Conservation (phyloP, 2,329 filamentous ascomycete species). For the Stemphylium lycopersici region DNA sequence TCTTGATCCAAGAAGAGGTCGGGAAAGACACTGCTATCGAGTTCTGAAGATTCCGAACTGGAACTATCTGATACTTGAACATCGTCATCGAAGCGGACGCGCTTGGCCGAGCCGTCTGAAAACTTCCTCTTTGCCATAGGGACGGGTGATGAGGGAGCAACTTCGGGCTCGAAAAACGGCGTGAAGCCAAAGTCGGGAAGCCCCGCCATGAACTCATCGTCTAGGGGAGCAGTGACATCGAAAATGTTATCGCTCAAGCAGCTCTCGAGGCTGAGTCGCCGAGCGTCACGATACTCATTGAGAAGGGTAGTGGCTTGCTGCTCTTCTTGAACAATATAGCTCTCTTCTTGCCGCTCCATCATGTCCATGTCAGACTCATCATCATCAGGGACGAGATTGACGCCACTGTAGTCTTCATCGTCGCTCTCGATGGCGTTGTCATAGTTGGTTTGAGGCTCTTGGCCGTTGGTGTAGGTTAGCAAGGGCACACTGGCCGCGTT, state of each 20-base stretch:
- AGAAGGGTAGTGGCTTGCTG: slow-evolving; percentile 38
- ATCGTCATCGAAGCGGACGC: slow-evolving; percentile 74
- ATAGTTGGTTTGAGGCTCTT: slow-evolving; percentile 24
- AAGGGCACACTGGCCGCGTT: slow-evolving; percentile 42
- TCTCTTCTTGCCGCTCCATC: slow-evolving; percentile 78
- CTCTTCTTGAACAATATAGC: slow-evolving; percentile 65
- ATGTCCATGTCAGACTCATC: slow-evolving; percentile 80
- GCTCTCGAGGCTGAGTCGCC: slow-evolving; percentile 44
- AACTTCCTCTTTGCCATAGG: slow-evolving; percentile 43
- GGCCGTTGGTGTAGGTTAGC: slow-evolving; percentile 43
- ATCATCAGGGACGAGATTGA: slow-evolving; percentile 77
- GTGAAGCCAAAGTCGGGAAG: slow-evolving; percentile 43
- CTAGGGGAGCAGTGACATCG: slow-evolving; percentile 37
- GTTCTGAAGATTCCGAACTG: slow-evolving; percentile 55
- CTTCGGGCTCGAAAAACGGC: slow-evolving; percentile 50
- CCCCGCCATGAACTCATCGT: slow-evolving; percentile 31
- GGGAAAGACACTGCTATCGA: slow-evolving; percentile 72
- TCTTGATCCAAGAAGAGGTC: slow-evolving; percentile 81
- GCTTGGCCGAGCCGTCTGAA: slow-evolving; percentile 57
- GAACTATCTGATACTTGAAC: slow-evolving; percentile 68
- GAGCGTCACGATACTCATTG: slow-evolving; percentile 42
- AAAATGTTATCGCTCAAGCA: slow-evolving; percentile 43
- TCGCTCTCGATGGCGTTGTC: slow-evolving; percentile 49
- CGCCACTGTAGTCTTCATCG: slow-evolving; percentile 67
- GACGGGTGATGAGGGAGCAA: slow-evolving; percentile 50